Evolutionary conservation across 2,329 filamentous ascomycete species (phyloP), one percentile per base, ranked within the genome.

Genomic region (Pseudogymnoascus sp.): DNA sequence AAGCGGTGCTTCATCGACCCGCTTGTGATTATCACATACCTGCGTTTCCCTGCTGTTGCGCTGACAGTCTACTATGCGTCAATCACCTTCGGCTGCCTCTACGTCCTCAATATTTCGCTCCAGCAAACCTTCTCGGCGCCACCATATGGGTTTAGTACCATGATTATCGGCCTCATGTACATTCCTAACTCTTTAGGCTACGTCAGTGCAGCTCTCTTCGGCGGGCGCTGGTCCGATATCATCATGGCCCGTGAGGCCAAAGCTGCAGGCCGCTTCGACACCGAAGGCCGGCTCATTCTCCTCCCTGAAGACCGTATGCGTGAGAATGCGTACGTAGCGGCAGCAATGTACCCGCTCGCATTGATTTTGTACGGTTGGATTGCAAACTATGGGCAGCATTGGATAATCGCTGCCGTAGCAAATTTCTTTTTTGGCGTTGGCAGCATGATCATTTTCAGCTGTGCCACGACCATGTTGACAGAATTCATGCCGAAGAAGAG

Each of bases 331-430:
- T 93, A 88, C 88, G 75, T 93, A 0, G 88, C 88, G 2, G 87
- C 87, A 0, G 78, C 85, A 3, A 69, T 93, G 54, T 93, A 89
- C 69, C 91, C 91, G 0, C 79, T 80, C 0, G 87, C 86, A 0
- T 74, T 95, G 65, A 78, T 95, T 28, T 86, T 87, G 79, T 95
- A 90, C 72, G 91, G 91, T 3, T 96, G 91, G 90, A 83, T 85
- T 0, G 81, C 84, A 0, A 77, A 87, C 45, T 82, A 85, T 65
- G 79, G 86, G 1, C 76, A 90, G 3, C 80, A 84, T 65, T 90
- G 87, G 84, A 75, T 85, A 11, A 85, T 85, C 28, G 80, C 83
- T 64, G 80, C 83, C 68, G 79, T 89, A 41, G 85, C 86, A 23
- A 86, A 87, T 45, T 89, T 91, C 74, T 83, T 88, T 73, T 95